Evolutionary conservation across 345 rosid species (phyloP).

Genomic region (Erucastrum elatum): DNA sequence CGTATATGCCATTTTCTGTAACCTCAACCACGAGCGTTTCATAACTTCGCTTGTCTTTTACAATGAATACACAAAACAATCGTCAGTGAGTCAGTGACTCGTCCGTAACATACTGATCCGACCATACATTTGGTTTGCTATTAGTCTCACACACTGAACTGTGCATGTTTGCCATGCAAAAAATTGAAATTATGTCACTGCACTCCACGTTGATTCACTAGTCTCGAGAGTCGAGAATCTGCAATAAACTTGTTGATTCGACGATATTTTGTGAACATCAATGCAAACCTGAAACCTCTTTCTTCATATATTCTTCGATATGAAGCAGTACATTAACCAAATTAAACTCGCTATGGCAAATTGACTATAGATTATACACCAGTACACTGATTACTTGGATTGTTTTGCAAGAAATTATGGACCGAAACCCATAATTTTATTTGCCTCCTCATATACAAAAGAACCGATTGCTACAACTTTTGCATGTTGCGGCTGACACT

Average conservation of each 20-base stretch:
- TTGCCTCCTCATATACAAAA: too few relatives aligned
- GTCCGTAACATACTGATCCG: not conserved
- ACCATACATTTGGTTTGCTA: not conserved
- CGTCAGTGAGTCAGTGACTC: not conserved
- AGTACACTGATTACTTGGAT: not conserved
- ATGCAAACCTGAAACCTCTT: constrained; percentile 8
- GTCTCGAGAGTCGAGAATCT: not conserved
- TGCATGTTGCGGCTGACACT: not conserved
- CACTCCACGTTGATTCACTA: not conserved
- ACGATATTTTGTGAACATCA: constrained; percentile 1
- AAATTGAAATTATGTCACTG: not conserved
- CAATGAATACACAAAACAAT: not conserved
- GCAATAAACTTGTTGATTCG: not conserved
- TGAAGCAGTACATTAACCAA: constrained; percentile 14
- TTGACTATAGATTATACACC: not conserved
- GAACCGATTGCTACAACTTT: too few relatives aligned
- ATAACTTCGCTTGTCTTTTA: not conserved
- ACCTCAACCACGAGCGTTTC: not conserved
- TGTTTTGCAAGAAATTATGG: too few relatives aligned
- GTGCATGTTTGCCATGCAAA: not conserved
- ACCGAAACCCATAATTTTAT: too few relatives aligned
- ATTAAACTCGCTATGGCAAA: not conserved
- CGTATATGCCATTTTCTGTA: not conserved
- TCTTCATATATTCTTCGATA: constrained; percentile 23
- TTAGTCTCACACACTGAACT: not conserved